A percentile compares a stretch with the other conserved stretches of the same genome.
Conservation (phyloP, 768 basidiomycete species). For the Serpula lacrymans region DNA sequence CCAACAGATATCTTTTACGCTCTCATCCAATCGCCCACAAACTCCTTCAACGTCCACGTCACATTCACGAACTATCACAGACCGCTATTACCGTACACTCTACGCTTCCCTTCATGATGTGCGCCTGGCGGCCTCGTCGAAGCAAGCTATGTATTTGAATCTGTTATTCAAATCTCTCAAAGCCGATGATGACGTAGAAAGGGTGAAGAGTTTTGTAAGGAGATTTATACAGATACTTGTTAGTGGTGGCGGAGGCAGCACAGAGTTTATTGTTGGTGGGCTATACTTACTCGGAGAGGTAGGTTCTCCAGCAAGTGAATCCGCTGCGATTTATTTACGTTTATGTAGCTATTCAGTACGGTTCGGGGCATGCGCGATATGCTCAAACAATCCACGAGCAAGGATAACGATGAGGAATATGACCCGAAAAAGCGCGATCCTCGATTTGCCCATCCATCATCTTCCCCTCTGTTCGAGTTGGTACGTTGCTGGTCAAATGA, state of each 20-base stretch:
- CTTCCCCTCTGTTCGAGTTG: conserved; percentile 86
- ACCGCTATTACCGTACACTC: conserved; percentile 77
- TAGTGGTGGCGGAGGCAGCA: conserved; percentile 66
- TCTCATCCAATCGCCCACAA: conserved; percentile 38
- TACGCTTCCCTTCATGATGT: conserved; percentile 88
- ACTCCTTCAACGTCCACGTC: conserved; percentile 38
- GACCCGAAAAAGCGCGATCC: conserved; percentile 92
- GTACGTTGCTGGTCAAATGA: conserved; percentile 43
- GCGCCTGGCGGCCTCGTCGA: conserved; percentile 77
- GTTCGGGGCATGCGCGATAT: conserved; percentile 44
- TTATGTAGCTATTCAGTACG: conserved; percentile 46
- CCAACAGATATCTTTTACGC: conserved; percentile 70
- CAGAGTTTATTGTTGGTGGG: conserved; percentile 87
- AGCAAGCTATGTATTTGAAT: conserved; percentile 97
- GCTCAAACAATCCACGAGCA: conserved; percentile 32
- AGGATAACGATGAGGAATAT: conserved; percentile 44
- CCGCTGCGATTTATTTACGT: background rate
- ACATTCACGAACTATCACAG: conserved; percentile 46
- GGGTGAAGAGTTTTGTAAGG: conserved; percentile 78
- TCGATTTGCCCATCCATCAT: conserved; percentile 75
- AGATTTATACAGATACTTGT: conserved; percentile 80
- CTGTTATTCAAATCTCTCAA: conserved; percentile 89
- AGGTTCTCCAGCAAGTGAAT: too few relatives aligned
- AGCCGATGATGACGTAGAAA: conserved; percentile 50
- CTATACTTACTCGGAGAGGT: conserved; percentile 88